Evolutionary conservation across 345 rosid genomes (phyloP).

Genomic region (Eutrema japonicum): DNA sequence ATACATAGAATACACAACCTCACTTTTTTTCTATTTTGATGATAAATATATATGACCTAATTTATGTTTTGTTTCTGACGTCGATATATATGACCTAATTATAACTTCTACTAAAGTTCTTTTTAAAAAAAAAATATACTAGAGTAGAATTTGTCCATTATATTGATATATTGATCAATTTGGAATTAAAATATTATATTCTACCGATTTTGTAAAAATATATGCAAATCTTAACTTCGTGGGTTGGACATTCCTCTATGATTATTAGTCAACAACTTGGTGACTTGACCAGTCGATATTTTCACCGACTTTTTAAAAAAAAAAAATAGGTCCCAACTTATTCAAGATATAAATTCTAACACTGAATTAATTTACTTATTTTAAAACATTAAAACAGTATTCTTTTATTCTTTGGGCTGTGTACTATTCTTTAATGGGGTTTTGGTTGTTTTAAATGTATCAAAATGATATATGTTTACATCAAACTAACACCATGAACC

Average conservation of each 20-base stretch:
- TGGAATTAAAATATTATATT: not conserved
- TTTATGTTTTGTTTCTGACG: slow-evolving; percentile 23
- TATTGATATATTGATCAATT: slow-evolving; percentile 13
- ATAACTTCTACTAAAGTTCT: not conserved
- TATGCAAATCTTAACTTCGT: slow-evolving; percentile 21
- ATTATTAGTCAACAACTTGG: slow-evolving; percentile 17
- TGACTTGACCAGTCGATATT: slow-evolving; percentile 23
- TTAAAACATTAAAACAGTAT: not conserved
- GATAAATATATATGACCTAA: slow-evolving; percentile 32
- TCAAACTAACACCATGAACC: not conserved
- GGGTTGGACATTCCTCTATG: slow-evolving; percentile 17
- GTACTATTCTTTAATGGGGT: not conserved
- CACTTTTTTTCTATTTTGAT: slow-evolving; percentile 18
- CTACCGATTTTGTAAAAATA: slow-evolving; percentile 7
- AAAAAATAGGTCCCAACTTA: not conserved
- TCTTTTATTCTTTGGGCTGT: not conserved
- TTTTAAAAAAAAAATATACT: not conserved
- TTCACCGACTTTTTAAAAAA: not conserved
- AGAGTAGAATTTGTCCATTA: slow-evolving; percentile 8
- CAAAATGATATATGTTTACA: not conserved
- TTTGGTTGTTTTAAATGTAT: not conserved
- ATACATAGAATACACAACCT: slow-evolving; percentile 16
- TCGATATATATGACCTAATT: slow-evolving; percentile 35
- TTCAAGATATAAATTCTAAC: not conserved
- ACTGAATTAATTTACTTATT: not conserved